Evolutionary conservation across 2,329 filamentous ascomycete species (phyloP), one percentile per base, ranked within the genome.

Genomic region (Orbilia blumenaviensis): DNA sequence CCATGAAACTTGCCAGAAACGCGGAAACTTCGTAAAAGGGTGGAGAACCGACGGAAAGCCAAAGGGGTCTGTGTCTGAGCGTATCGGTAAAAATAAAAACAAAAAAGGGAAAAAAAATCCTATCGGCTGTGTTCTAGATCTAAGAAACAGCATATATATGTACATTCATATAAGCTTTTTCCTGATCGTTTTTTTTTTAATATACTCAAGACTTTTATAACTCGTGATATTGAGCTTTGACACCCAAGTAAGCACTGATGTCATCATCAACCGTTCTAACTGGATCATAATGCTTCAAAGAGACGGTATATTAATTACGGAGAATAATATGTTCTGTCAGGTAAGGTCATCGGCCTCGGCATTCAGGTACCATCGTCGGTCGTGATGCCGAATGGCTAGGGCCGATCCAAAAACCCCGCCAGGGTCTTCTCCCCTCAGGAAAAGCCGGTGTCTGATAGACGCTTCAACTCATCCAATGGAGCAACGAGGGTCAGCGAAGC

Each of bases 281-380:
- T 69, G 34, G 29, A 62, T 54, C 56, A 27, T 23, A 29, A 10
- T n/a, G 29, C 52, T 67, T 36, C 10, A 12, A 16, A 60, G n/a
- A 32, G 14, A 38, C 9, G 14, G 4, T 46, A 44, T n/a, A 62
- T 48, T 42, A 41, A 58, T 58, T 32, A 34, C 67, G 67, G 67
- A 72, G 60, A 72, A 72, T 72, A 72, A 72, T 64, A 66, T 66
- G 21, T 21, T 41, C 27, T 72, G 38, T 72, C 67, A 66, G 6
- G 42, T 23, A 46, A 62, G 7, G 3, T 27, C 23, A 42, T 50
- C 29, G 44, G 60, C 21, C 42, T 38, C 29, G 42, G 27, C 60
- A 50, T 38, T 48, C 60, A 48, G 41, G 32, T 25, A 64, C 60
- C 27, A 29, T 44, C 48, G 12, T 56, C 36, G 48, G 48, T 16